Base-by-base conservation (phyloP, 139 green algal genomes). In the Microglena sp. region DNA sequence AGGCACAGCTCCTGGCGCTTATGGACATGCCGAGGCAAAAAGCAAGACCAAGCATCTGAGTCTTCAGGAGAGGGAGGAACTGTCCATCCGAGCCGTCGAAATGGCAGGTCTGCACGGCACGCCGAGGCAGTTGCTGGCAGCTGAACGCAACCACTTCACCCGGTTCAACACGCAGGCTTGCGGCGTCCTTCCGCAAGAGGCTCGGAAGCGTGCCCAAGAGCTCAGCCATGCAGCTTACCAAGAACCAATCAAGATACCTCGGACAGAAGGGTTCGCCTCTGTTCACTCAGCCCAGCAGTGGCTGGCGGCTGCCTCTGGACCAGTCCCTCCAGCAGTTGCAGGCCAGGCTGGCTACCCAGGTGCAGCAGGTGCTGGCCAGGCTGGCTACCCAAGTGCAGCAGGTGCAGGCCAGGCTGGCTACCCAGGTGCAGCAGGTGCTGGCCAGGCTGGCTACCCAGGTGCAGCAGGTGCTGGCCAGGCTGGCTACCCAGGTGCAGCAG, bases 91-190 rank as follows among this genome's bases (percentile, higher is more conserved):
- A 5, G 45, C 67, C 11, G 45, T 87, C 0, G 77, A 87, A 46
- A 82, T 88, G 68, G 79, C 77, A 2, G 85, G 91, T 50, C 59
- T 74, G 46, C 62, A 83, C 55, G 74, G 77, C 36, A 55, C 75
- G 33, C n/a, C 40, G 36, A 1, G 2, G 7, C 22, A 59, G 1
- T 29, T 65, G 22, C 15, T 57, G n/a, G 28, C 27, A 15, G 55
- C 43, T 8, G 35, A 50, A 26, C 36, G 36, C 4, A 60, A 58
- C 50, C 81, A 91, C 57, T 54, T 44, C 2, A 31, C 64, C 32
- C 66, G 61, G 22, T 91, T 89, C 70, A 63, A 64, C 62, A 65
- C 81, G 27, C 73, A 74, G 5, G 61, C 62, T 8, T 67, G 60
- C 15, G 50, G 74, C 21, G 73, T 71, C 2, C 36, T 64, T 45